Evolutionary conservation across 352 stramenopile genomes (phyloP).

Genomic region (Phytopythium boreale): DNA sequence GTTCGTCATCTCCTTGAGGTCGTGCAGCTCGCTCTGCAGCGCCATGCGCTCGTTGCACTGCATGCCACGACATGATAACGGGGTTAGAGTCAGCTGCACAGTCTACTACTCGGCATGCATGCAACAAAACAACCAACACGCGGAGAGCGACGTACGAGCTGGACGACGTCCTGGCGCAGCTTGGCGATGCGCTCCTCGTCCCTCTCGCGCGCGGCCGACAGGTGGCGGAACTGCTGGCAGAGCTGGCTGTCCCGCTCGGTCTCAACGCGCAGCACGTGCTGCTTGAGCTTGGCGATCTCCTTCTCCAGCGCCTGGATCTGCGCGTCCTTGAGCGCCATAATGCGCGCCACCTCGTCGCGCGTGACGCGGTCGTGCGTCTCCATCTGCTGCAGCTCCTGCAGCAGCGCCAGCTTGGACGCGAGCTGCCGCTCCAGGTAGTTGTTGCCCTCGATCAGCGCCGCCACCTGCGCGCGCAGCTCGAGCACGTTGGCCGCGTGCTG

Average conservation of each 20-base stretch:
- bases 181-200: constrained; percentile 51
- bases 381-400: constrained; percentile 42
- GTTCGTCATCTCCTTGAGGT: constrained; percentile 54
- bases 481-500: constrained; percentile 64
- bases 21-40: constrained; percentile 51
- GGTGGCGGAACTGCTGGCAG: constrained; percentile 45
- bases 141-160: constrained; percentile 31
- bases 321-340: constrained; percentile 48
- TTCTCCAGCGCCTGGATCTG: constrained; percentile 58
- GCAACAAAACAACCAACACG: constrained; percentile 1
- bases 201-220: constrained; percentile 33
- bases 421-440: constrained; percentile 61
- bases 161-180: constrained; percentile 51
- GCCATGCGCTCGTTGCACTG: constrained; percentile 57
- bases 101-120: not conserved
- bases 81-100: not conserved
- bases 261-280: constrained; percentile 36
- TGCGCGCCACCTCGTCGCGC: constrained; percentile 35
- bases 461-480: constrained; percentile 60
- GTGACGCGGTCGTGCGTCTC: constrained; percentile 32
- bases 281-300: constrained; percentile 49
- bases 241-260: constrained; percentile 57
- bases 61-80: constrained; percentile 1
- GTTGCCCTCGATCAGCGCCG: constrained; percentile 54
- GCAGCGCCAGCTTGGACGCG: constrained; percentile 47